Conservation (phyloP, 2,329 filamentous ascomycete species). For the Paecilomyces formosus region DNA sequence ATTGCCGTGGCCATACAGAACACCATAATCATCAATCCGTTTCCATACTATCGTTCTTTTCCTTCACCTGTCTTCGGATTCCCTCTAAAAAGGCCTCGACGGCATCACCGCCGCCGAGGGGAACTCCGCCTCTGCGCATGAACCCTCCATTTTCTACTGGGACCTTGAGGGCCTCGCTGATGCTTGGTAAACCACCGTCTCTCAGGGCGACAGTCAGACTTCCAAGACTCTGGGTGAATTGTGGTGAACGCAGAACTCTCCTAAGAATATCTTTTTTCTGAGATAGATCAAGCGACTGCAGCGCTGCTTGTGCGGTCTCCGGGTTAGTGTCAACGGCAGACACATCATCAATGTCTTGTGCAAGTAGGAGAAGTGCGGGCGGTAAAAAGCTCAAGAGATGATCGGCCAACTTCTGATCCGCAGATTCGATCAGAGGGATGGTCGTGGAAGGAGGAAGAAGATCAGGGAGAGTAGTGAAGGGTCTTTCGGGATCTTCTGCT, state of each 20-base stretch:
- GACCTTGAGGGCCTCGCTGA: constrained; percentile 77
- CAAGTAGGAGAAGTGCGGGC: constrained; percentile 66
- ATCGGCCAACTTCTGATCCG: constrained; percentile 59
- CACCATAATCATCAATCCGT: constrained; percentile 25
- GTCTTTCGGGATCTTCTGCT: constrained; percentile 48
- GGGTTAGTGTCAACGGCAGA: constrained; percentile 60
- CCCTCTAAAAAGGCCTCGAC: constrained; percentile 88
- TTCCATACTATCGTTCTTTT: constrained; percentile 39
- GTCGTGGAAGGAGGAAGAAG: constrained; percentile 73
- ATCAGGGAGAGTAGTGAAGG: constrained; percentile 79
- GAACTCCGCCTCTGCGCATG: constrained; percentile 68
- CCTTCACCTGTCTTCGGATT: constrained; percentile 69
- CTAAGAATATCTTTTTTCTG: constrained; percentile 77
- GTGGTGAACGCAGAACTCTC: constrained; percentile 78
- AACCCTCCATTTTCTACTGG: constrained; percentile 79
- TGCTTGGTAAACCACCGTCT: constrained; percentile 82
- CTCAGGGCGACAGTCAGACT: constrained; percentile 81
- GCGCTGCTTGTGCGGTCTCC: constrained; percentile 63
- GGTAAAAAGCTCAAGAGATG: constrained; percentile 71
- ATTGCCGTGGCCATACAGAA: not conserved
- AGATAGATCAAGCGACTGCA: constrained; percentile 61
- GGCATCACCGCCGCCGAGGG: constrained; percentile 78
- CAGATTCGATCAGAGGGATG: constrained; percentile 65
- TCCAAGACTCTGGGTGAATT: constrained; percentile 78
- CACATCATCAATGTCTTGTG: constrained; percentile 57